Evolutionary conservation across 2,329 filamentous ascomycete species (phyloP).

Genomic region (Calonectria pteridis): DNA sequence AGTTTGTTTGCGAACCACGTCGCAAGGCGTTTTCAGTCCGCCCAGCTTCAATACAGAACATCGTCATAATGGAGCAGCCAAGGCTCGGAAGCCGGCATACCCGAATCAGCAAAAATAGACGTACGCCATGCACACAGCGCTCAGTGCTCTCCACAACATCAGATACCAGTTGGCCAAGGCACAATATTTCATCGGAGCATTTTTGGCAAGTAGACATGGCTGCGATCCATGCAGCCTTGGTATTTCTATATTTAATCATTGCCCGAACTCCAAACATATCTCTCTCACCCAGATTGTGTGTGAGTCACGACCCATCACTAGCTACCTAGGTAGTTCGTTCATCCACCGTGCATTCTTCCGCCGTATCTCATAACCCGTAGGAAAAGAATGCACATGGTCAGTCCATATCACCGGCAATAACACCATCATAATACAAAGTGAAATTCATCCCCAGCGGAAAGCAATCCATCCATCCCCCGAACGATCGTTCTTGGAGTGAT

Average conservation of each 20-base stretch:
- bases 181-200: not conserved
- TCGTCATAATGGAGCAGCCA: not conserved
- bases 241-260: not conserved
- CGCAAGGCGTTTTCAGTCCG: conserved; percentile 11
- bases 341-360: not conserved
- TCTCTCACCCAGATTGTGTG: not conserved
- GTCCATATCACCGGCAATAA: not conserved
- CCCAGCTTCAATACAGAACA: not conserved
- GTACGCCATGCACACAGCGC: not conserved
- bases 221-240: no score
- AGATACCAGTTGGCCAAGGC: no score
- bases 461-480: conserved; percentile 29
- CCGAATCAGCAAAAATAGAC: not conserved
- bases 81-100: not conserved
- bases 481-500: conserved; percentile 34
- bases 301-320: not conserved
- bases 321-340: not conserved
- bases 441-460: conserved; percentile 26
- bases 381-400: not conserved
- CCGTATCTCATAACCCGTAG: not conserved
- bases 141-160: not conserved
- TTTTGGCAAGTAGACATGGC: not conserved
- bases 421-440: not conserved
- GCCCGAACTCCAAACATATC: not conserved
- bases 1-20: not conserved